phyloP scores from a whole-genome alignment of 2,329 filamentous ascomycete genomes.

The Phialophora expanda region DNA sequence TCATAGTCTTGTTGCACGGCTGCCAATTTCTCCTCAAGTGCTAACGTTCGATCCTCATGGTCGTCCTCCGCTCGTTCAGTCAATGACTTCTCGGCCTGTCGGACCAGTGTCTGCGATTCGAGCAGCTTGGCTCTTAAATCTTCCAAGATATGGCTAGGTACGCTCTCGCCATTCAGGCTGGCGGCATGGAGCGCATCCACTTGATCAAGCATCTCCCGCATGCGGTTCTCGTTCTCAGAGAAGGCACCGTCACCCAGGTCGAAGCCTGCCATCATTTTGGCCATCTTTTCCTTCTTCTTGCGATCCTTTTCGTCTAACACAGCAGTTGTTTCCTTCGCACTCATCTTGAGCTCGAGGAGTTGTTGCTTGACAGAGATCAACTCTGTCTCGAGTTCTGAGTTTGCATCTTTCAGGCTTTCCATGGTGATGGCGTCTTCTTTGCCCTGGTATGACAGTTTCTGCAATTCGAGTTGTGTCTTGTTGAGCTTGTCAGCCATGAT shows the following conservation, averaged over 20 bases:
- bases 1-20: conserved; percentile 83
- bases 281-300: conserved; percentile 99
- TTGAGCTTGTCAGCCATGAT: conserved; percentile 83
- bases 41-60: conserved; percentile 68
- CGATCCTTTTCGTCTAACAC: conserved; percentile 96
- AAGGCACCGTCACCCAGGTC: conserved; percentile 92
- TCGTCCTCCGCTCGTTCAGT: conserved; percentile 71
- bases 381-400: conserved; percentile 87
- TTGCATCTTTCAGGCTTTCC: conserved; percentile 95
- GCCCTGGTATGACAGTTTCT: conserved; percentile 92
- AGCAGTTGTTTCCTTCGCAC: conserved; percentile 87
- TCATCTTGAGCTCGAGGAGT: conserved; percentile 94
- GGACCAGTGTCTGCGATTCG: conserved; percentile 88
- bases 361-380: conserved; percentile 93
- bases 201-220: conserved; percentile 81
- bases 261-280: conserved; percentile 99
- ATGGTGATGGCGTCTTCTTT: conserved; percentile 98
- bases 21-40: conserved; percentile 77
- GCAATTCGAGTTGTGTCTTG: conserved; percentile 93
- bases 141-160: conserved; percentile 80
- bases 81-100: conserved; percentile 86
- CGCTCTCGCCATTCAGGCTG: conserved; percentile 74
- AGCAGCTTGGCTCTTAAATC: conserved; percentile 78
- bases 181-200: conserved; percentile 79
- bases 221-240: conserved; percentile 86